Evolutionary conservation across 164 flowering plant species (phyloP).

Genomic region (Vitis rupestris): DNA sequence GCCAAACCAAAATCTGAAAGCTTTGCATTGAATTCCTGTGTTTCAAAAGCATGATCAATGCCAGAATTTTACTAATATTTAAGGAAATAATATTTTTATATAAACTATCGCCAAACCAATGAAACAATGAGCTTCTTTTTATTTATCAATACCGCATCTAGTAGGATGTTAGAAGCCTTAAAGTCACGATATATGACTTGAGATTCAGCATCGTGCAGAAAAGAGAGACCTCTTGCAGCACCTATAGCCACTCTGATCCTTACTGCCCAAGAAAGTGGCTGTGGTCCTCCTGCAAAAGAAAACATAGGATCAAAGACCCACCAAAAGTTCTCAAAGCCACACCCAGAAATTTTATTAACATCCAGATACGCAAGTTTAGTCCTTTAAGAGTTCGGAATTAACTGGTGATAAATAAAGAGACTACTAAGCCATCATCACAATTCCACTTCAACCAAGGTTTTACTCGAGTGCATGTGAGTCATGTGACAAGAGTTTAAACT

Average conservation of each 20-base stretch:
- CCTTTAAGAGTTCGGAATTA: too few species aligned
- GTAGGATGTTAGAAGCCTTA: constrained; percentile 84
- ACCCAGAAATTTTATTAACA: neutral
- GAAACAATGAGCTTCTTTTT: neutral
- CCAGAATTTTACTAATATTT: neutral
- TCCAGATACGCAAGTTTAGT: neutral
- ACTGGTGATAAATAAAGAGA: too few species aligned
- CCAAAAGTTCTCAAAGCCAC: neutral
- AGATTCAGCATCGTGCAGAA: constrained; percentile 73
- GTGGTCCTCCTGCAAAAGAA: constrained; percentile 62
- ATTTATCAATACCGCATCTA: constrained; percentile 62
- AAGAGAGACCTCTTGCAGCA: constrained; percentile 85
- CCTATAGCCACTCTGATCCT: constrained; percentile 86
- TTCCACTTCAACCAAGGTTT: too few species aligned
- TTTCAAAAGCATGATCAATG: constrained; percentile 1
- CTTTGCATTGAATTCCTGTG: constrained; percentile 83
- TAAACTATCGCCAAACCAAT: neutral
- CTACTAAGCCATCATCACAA: too few species aligned
- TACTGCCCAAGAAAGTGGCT: constrained; percentile 83
- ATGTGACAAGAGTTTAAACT: too few species aligned
- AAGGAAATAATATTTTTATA: neutral
- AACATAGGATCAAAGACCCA: neutral
- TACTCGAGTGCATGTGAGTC: too few species aligned
- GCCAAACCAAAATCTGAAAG: constrained; percentile 96
- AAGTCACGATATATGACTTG: constrained; percentile 89